Evolutionary conservation across 768 basidiomycete species (phyloP).

Genomic region (Lepiota subincarnata): DNA sequence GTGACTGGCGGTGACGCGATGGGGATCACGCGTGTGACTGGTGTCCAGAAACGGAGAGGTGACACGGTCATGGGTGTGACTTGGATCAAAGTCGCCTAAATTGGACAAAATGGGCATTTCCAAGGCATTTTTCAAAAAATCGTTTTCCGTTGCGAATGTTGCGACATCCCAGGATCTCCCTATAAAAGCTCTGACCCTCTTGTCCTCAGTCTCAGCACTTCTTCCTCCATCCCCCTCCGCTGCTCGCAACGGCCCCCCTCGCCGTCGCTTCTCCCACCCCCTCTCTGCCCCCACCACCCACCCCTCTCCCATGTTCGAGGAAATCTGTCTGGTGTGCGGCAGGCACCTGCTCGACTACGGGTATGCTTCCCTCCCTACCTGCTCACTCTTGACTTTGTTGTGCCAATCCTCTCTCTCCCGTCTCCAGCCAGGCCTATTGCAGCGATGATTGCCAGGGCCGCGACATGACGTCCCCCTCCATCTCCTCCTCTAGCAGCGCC

Average conservation of each 20-base stretch:
- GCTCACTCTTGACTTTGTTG: conserved; percentile 1
- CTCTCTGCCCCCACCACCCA: conserved; percentile 11
- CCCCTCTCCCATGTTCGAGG: conserved; percentile 60
- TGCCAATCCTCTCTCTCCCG: conserved; percentile 12
- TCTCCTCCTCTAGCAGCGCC: conserved; percentile 63
- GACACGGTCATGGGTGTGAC: background rate
- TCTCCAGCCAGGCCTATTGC: conserved; percentile 61
- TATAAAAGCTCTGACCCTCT: conserved; percentile 30
- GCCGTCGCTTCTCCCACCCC: background rate
- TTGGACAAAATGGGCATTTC: conserved; percentile 12
- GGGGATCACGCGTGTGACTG: background rate
- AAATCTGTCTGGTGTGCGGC: conserved; percentile 72
- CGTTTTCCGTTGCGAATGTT: conserved; percentile 30
- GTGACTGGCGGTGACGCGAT: background rate
- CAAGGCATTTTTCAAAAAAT: conserved; percentile 29
- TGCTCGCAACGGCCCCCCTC: conserved; percentile 10
- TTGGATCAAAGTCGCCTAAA: background rate
- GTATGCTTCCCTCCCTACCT: conserved; percentile 40
- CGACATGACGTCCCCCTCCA: conserved; percentile 63
- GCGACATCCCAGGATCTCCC: conserved; percentile 31
- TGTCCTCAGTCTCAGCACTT: conserved; percentile 14
- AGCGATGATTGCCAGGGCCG: conserved; percentile 60
- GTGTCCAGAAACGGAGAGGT: background rate
- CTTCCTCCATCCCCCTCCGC: conserved; percentile 9
- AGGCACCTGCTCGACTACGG: conserved; percentile 59